Conservation (phyloP, 441 rosid species). For the Euphorbia schlechtendalii region DNA sequence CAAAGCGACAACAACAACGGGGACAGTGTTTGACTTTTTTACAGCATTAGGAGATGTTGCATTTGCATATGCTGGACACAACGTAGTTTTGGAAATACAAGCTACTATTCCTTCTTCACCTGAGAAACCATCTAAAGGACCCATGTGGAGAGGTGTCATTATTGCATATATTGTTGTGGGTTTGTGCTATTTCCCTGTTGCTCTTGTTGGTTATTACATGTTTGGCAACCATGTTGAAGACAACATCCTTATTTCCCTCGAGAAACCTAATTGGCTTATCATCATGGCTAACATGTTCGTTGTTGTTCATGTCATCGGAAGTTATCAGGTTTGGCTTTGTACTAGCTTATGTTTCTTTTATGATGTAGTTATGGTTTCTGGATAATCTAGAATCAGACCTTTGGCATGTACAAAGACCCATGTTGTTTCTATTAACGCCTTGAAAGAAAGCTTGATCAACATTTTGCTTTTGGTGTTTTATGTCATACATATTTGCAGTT, state of each 20-base stretch:
- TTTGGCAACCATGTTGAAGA: conserved; percentile 65
- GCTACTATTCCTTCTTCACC: conserved; percentile 87
- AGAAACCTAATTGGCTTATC: conserved; percentile 68
- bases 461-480: no score
- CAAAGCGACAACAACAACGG: conserved; percentile 34
- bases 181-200: conserved; percentile 80
- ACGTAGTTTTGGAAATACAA: conserved; percentile 82
- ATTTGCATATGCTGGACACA: conserved; percentile 84
- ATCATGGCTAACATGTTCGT: conserved; percentile 63
- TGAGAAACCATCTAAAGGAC: conserved; percentile 64
- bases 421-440: no score
- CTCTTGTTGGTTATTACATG: conserved; percentile 49
- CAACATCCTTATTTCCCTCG: conserved; percentile 54
- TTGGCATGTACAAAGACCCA: no score
- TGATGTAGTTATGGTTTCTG: neutral
- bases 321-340: conserved; percentile 58
- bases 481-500: conserved; percentile 21
- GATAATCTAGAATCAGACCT: no score
- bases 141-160: conserved; percentile 84
- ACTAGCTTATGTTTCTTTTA: neutral
- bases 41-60: conserved; percentile 72
- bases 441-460: no score
- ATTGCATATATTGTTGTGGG: conserved; percentile 66
- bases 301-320: conserved; percentile 72
- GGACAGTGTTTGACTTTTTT: conserved; percentile 45